These are phyloP conservation scores for Eucalyptus cloeziana DNA, from an alignment of 345 rosid species.

Conservation along the genomic window DNA sequence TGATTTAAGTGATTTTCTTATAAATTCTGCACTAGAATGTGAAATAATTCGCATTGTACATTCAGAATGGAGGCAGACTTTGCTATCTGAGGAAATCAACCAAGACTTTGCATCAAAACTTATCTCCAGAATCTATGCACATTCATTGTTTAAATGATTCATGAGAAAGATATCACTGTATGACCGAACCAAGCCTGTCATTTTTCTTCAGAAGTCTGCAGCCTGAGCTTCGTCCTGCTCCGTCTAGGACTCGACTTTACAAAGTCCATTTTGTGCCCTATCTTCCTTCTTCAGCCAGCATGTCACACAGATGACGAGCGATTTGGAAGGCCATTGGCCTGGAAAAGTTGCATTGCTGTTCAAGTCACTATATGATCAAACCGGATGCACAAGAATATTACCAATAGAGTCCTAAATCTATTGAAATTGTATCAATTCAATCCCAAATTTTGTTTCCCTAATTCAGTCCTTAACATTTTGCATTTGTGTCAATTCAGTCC, in stretches of 20 bases:
- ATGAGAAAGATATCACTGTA: too few species aligned
- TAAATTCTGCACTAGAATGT: background rate
- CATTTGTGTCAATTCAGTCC: too few species aligned
- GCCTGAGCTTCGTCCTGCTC: background rate
- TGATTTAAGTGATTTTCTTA: background rate
- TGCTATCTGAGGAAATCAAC: background rate
- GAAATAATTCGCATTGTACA: background rate
- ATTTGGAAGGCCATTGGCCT: too few species aligned
- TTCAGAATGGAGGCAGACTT: background rate
- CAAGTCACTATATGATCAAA: too few species aligned
- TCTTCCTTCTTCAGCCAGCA: too few species aligned
- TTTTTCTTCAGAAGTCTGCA: background rate
- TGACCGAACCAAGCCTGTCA: background rate
- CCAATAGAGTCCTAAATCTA: too few species aligned
- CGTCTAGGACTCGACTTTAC: too few species aligned
- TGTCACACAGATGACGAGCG: too few species aligned
- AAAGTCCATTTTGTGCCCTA: too few species aligned
- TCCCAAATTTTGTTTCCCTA: fast-evolving
- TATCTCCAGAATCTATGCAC: background rate
- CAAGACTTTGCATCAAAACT: background rate
- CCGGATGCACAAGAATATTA: too few species aligned
- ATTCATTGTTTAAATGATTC: background rate
- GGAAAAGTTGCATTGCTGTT: too few species aligned
- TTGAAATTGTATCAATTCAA: too few species aligned
- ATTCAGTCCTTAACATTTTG: fast-evolving